Evolutionary conservation across 495 filamentous ascomycete species (phyloP).

Genomic region (Glonium stellatum): DNA sequence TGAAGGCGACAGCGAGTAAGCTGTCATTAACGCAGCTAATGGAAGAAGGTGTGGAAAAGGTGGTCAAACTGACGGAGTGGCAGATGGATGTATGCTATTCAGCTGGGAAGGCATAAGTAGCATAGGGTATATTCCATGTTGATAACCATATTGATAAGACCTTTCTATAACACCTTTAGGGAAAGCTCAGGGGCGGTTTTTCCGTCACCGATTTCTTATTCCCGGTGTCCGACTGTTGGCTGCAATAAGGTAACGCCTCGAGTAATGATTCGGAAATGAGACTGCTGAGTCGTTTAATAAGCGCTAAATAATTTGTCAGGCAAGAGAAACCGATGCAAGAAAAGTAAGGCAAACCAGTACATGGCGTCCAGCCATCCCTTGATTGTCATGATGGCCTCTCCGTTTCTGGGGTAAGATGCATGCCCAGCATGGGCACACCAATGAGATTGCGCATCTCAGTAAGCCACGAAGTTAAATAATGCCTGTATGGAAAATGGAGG

Average conservation of each 20-base stretch:
- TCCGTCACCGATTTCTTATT: too few species aligned
- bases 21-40: conserved; percentile 25
- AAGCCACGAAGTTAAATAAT: background rate
- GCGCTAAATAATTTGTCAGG: too few species aligned
- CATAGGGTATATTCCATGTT: background rate
- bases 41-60: conserved; percentile 23
- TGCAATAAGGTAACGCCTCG: too few species aligned
- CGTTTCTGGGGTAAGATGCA: background rate
- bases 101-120: conserved; percentile 20
- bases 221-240: too few species aligned
- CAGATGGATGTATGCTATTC: conserved; percentile 25
- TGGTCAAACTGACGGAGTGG: conserved; percentile 19
- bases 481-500: background rate
- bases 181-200: too few species aligned
- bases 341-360: too few species aligned
- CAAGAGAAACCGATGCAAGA: too few species aligned
- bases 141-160: background rate
- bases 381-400: background rate
- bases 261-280: too few species aligned
- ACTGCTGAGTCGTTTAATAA: too few species aligned
- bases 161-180: too few species aligned
- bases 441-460: background rate
- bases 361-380: background rate
- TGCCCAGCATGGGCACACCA: background rate
- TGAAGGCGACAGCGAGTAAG: conserved; percentile 18